These are phyloP conservation scores for Dictyostelium brefeldianum DNA, from an alignment of 78 protist genomes.

Conservation along the genomic window DNA sequence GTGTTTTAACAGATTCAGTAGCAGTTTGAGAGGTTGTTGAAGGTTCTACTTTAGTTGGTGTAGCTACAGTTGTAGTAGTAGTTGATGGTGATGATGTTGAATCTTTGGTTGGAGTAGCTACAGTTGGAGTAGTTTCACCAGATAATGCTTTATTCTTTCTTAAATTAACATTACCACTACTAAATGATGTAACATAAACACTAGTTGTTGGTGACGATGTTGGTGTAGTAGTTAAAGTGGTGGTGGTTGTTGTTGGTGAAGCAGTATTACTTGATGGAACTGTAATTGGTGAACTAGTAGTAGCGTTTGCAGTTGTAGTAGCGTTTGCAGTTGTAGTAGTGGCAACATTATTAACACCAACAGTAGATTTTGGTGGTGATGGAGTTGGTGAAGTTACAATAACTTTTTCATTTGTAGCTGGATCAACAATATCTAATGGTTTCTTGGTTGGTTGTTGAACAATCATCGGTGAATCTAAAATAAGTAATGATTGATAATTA, in stretches of 20 bases:
- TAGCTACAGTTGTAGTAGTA: background rate
- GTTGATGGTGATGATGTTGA: background rate
- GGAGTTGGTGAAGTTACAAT: background rate
- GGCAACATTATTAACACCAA: no score
- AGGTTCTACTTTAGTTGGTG: background rate
- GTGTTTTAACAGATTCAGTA: background rate
- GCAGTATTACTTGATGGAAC: background rate
- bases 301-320: background rate
- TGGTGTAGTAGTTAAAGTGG: background rate
- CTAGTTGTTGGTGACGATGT: conserved; percentile 18
- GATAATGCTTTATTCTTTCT: conserved; percentile 23
- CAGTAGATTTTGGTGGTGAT: conserved; percentile 26
- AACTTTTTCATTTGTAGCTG: conserved; percentile 35
- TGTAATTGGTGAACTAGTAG: background rate
- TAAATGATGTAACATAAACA: conserved; percentile 14
- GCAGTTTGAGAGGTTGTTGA: background rate
- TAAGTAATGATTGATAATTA: background rate
- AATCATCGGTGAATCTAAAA: background rate
- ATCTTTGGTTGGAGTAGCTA: background rate
- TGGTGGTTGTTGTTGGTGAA: background rate
- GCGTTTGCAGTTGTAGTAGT: background rate
- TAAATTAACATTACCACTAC: conserved; percentile 38
- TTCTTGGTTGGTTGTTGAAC: background rate
- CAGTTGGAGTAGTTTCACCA: background rate
- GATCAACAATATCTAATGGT: conserved; percentile 40